These are phyloP conservation scores for Aspergillus sclerotialis DNA, from an alignment of 2,329 filamentous ascomycete species.

Conservation along the genomic window DNA sequence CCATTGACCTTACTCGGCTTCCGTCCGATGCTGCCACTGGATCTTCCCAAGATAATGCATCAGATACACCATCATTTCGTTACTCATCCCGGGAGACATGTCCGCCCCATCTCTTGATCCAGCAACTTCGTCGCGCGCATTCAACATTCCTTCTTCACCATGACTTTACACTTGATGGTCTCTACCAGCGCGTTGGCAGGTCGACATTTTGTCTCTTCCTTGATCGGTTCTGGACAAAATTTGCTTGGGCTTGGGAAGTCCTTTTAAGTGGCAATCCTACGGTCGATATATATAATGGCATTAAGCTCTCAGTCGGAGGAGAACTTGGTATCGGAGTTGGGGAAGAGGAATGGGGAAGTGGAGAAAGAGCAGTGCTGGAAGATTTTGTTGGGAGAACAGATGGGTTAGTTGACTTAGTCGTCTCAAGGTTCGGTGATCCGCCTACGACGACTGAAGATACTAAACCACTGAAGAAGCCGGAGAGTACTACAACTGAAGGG, in stretches of 20 bases:
- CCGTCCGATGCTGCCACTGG: constrained; percentile 46
- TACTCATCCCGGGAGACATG: constrained; percentile 90
- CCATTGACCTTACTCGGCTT: constrained; percentile 72
- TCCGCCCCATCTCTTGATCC: constrained; percentile 66
- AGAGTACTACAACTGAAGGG: constrained; percentile 7
- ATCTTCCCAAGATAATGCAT: constrained; percentile 27
- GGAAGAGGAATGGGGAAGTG: constrained; percentile 90
- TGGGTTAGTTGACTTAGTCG: constrained; percentile 79
- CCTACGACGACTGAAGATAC: constrained; percentile 22
- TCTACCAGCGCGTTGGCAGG: constrained; percentile 61
- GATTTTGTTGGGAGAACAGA: constrained; percentile 74
- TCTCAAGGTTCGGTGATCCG: constrained; percentile 72
- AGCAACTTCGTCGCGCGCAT: constrained; percentile 78
- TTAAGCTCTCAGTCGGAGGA: constrained; percentile 83
- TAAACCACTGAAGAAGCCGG: constrained; percentile 7
- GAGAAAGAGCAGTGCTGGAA: constrained; percentile 86
- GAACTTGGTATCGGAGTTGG: constrained; percentile 92
- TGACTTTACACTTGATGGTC: constrained; percentile 61
- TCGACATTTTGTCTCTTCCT: constrained; percentile 65
- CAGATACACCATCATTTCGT: constrained; percentile 51
- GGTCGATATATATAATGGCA: constrained; percentile 68
- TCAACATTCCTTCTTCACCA: constrained; percentile 83
- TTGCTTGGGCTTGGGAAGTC: constrained; percentile 69
- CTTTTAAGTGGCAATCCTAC: constrained; percentile 84
- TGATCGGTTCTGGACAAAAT: constrained; percentile 72